Conservation (phyloP, 1,139 yeast genomes). For the Candida sanyaensis region DNA sequence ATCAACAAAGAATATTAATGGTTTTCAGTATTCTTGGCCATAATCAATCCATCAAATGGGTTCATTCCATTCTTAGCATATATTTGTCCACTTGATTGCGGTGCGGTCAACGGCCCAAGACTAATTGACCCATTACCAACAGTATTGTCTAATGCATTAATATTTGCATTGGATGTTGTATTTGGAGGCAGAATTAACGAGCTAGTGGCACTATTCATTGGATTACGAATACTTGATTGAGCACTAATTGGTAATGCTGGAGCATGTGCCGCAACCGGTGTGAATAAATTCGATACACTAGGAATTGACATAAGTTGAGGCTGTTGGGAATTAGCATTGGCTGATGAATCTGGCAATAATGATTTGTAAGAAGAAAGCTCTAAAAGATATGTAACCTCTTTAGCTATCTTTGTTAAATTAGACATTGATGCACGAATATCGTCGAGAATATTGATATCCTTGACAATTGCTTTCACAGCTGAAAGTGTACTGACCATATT, state of each 20-base stretch:
- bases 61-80: constrained; percentile 41
- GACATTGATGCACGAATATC: constrained; percentile 83
- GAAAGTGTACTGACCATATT: constrained; percentile 83
- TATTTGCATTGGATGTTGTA: constrained; percentile 21
- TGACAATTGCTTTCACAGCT: constrained; percentile 79
- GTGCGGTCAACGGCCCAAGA: constrained; percentile 30
- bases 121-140: not conserved
- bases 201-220: constrained; percentile 17
- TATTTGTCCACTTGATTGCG: constrained; percentile 37
- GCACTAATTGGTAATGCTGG: constrained; percentile 18
- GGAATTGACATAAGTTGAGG: constrained; percentile 7
- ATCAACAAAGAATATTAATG: not conserved
- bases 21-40: constrained; percentile 22
- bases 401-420: constrained; percentile 80
- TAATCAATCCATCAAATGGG: constrained; percentile 44
- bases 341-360: constrained; percentile 27
- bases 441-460: constrained; percentile 74
- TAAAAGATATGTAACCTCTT: constrained; percentile 81
- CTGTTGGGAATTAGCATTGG: constrained; percentile 6
- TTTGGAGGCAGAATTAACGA: constrained; percentile 5
- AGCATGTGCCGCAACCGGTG: constrained; percentile 35
- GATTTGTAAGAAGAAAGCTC: constrained; percentile 54
- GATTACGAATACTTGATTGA: constrained; percentile 29
- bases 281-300: constrained; percentile 33
- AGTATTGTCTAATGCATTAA: constrained; percentile 15